Evolutionary conservation across 1,284 basidiomycete species (phyloP).

Genomic region (Blastosporella zonata): DNA sequence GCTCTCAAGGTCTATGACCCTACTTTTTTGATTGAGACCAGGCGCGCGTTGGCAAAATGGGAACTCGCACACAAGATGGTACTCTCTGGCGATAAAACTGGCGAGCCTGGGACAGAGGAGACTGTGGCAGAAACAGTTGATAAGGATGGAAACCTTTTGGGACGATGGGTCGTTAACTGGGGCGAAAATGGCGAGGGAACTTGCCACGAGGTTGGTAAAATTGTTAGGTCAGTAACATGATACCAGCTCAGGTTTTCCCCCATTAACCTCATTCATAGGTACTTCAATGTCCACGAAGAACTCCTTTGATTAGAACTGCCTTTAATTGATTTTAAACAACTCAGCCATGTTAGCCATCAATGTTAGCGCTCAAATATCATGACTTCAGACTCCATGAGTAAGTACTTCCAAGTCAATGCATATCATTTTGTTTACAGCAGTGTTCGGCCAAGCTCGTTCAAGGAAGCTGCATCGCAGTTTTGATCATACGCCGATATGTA

Average conservation of each 20-base stretch:
- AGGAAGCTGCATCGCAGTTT: too few relatives aligned
- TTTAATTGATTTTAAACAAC: too few relatives aligned
- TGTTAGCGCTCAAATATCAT: too few relatives aligned
- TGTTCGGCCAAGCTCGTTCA: too few relatives aligned
- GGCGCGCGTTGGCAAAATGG: constrained; percentile 79
- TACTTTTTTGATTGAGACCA: constrained; percentile 66
- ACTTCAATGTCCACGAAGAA: constrained; percentile 86
- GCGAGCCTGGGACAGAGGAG: constrained; percentile 56
- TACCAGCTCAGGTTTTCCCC: background rate
- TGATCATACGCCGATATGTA: too few relatives aligned
- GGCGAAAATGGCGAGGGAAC: constrained; percentile 56
- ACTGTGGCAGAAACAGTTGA: constrained; percentile 75
- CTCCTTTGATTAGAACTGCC: constrained; percentile 36
- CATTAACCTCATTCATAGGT: constrained; percentile 43
- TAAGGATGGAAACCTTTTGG: constrained; percentile 60
- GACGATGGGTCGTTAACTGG: constrained; percentile 79
- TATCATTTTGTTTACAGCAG: too few relatives aligned
- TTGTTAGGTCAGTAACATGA: constrained; percentile 53
- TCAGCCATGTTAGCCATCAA: too few relatives aligned
- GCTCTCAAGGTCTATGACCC: constrained; percentile 64
- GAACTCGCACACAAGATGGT: constrained; percentile 60
- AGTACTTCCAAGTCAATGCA: too few relatives aligned
- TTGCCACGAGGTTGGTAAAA: constrained; percentile 56
- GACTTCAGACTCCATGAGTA: too few relatives aligned
- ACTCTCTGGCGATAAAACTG: constrained; percentile 40